Evolutionary conservation across 148 eudicot species (phyloP).

Genomic region (Rheum nobile): DNA sequence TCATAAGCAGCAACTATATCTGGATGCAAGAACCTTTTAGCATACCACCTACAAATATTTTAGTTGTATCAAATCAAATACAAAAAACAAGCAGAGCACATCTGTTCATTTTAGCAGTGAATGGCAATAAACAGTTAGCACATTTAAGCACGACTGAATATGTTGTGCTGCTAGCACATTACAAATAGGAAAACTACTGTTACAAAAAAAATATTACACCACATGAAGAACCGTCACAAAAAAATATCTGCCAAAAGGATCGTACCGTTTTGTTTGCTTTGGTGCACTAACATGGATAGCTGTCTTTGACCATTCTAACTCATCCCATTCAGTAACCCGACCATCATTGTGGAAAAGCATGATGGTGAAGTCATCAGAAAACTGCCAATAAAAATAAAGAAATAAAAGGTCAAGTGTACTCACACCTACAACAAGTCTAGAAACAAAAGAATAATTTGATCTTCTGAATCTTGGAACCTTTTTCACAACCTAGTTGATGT

Average conservation of each 20-base stretch:
- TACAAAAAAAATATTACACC: not conserved
- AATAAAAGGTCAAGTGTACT: not conserved
- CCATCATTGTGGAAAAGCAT: slow-evolving; percentile 14
- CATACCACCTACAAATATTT: slow-evolving; percentile 12
- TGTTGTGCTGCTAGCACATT: not conserved
- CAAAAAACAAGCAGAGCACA: no score
- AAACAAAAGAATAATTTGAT: not conserved
- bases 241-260: not conserved
- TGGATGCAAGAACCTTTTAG: slow-evolving; percentile 14
- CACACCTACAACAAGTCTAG: not conserved
- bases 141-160: not conserved
- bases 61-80: not conserved
- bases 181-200: not conserved
- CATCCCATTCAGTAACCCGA: slow-evolving; percentile 13
- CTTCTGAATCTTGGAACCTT: no score
- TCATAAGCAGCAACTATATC: no score
- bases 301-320: slow-evolving; percentile 11
- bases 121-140: not conserved
- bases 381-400: slow-evolving; percentile 1
- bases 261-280: slow-evolving; percentile 12
- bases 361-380: slow-evolving; percentile 11
- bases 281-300: slow-evolving; percentile 11
- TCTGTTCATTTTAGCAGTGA: no score
- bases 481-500: no score
- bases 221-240: not conserved